phyloP scores from a whole-genome alignment of 2,329 filamentous ascomycete species.

The Cadophora malorum region DNA sequence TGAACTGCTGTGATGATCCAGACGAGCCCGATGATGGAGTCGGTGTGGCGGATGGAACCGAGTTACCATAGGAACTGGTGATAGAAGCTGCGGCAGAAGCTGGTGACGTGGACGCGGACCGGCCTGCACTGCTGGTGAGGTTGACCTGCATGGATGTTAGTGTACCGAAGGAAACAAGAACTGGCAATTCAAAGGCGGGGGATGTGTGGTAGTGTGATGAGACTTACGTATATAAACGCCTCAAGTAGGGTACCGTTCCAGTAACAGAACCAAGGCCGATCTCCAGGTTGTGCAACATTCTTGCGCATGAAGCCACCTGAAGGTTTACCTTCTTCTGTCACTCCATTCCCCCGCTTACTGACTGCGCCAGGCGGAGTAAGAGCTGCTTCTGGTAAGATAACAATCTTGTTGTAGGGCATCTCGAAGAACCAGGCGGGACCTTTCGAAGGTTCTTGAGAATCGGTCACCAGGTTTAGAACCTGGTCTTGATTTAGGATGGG shows the following conservation, averaged over 20 bases:
- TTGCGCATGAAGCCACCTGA: conserved; percentile 33
- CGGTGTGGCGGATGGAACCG: conserved; percentile 42
- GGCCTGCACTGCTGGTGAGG: conserved; percentile 45
- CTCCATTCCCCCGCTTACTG: conserved; percentile 29
- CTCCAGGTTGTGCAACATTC: conserved; percentile 56
- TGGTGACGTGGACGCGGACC: conserved; percentile 10
- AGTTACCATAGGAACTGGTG: conserved; percentile 5
- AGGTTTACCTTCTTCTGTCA: background rate
- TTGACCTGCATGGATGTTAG: conserved; percentile 42
- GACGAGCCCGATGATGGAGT: conserved; percentile 27
- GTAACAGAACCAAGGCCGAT: conserved; percentile 72
- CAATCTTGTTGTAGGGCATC: conserved; percentile 67
- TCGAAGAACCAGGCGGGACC: conserved; percentile 71
- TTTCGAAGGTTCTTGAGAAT: conserved; percentile 59
- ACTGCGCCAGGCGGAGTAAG: conserved; percentile 27
- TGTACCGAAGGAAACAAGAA: background rate
- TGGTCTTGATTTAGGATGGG: conserved; percentile 55
- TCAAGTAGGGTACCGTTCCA: conserved; percentile 73
- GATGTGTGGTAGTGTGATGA: background rate
- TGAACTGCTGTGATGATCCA: conserved; percentile 38
- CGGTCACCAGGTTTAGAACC: conserved; percentile 59
- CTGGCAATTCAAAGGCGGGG: background rate
- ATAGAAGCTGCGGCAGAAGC: conserved; percentile 18
- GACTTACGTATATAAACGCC: conserved; percentile 65
- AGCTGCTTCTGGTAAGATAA: conserved; percentile 52